Conservation (phyloP, 805 yeast species). For the Teunomyces cretensis region DNA sequence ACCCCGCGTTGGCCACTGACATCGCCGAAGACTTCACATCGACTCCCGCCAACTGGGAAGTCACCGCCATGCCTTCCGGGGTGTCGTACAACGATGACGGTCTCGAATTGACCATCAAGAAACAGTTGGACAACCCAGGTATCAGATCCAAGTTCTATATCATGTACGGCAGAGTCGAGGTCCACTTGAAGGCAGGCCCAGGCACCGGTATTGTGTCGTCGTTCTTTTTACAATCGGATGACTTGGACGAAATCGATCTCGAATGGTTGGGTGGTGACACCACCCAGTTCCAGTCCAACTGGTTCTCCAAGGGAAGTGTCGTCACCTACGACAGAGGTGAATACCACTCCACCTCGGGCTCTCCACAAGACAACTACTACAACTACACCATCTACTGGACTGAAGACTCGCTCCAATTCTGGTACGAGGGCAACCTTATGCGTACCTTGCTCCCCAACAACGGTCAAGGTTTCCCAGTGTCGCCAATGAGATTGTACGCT, state of each 20-base stretch:
- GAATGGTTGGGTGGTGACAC: constrained; percentile 86
- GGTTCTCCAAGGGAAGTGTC: constrained; percentile 77
- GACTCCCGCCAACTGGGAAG: constrained; percentile 44
- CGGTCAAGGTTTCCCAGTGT: constrained; percentile 79
- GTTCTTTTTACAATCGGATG: constrained; percentile 78
- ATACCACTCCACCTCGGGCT: constrained; percentile 53
- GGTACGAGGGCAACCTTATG: constrained; percentile 64
- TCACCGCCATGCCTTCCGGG: constrained; percentile 38
- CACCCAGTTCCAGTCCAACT: constrained; percentile 74
- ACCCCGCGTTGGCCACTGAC: constrained; percentile 63
- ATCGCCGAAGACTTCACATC: constrained; percentile 51
- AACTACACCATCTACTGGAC: constrained; percentile 89
- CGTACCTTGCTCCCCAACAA: constrained; percentile 57
- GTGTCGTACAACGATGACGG: constrained; percentile 48
- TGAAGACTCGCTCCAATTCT: constrained; percentile 62
- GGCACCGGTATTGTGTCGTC: constrained; percentile 83
- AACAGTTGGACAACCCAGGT: constrained; percentile 76
- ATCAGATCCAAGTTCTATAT: constrained; percentile 75
- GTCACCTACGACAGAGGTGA: constrained; percentile 78
- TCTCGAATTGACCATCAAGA: constrained; percentile 54
- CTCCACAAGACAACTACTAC: constrained; percentile 61
- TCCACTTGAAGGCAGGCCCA: constrained; percentile 64
- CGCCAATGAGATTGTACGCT: constrained; percentile 74
- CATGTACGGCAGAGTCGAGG: constrained; percentile 87
- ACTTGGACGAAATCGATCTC: constrained; percentile 83